These are phyloP conservation scores for Aspergillus phoenicis DNA, from an alignment of 2,329 filamentous ascomycete genomes.

Conservation along the genomic window DNA sequence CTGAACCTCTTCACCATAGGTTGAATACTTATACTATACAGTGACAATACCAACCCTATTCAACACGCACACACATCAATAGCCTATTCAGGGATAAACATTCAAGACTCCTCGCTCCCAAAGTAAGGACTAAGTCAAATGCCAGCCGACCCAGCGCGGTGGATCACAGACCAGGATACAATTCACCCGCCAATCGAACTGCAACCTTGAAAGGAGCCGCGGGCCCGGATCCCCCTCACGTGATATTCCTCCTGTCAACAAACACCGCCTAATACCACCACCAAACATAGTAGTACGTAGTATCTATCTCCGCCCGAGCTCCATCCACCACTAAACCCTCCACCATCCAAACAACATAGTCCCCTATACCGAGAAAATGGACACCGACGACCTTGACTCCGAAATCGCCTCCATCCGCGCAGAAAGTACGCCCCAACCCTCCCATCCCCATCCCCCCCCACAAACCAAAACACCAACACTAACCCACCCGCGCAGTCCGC, in stretches of 20 bases:
- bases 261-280: slow-evolving; percentile 5
- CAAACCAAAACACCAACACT: slow-evolving; percentile 14
- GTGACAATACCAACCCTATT: neutral
- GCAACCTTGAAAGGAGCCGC: neutral
- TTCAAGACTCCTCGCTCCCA: neutral
- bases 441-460: neutral
- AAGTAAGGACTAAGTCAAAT: neutral
- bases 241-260: slow-evolving; percentile 10
- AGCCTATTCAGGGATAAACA: neutral
- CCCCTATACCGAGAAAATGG: slow-evolving; percentile 6
- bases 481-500: slow-evolving; percentile 37
- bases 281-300: neutral
- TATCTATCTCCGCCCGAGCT: neutral
- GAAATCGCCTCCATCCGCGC: slow-evolving; percentile 46
- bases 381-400: slow-evolving; percentile 37
- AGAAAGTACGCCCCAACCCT: slow-evolving; percentile 38
- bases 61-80: neutral
- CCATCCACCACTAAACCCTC: slow-evolving; percentile 3
- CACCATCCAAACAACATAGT: neutral
- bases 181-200: neutral
- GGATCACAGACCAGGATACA: slow-evolving; percentile 1
- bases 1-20: too few relatives aligned
- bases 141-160: neutral
- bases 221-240: slow-evolving; percentile 8
- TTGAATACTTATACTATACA: too few relatives aligned